Evolutionary conservation across 148 eudicot species (phyloP).

Genomic region (Fagopyrum tataricum): DNA sequence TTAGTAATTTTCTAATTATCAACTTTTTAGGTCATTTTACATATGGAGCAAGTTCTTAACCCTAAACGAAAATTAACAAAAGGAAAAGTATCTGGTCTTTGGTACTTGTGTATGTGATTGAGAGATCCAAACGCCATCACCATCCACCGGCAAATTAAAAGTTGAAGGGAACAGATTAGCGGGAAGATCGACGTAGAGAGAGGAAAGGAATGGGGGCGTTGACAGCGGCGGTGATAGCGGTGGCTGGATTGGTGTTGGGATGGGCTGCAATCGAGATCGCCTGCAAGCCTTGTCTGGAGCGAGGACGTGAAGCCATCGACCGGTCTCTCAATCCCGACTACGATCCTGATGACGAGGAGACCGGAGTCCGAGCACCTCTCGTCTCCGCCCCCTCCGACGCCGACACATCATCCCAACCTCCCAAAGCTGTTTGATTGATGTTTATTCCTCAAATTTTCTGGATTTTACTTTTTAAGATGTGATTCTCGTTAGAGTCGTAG

Average conservation of each 20-base stretch:
- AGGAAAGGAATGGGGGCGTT: conserved; percentile 53
- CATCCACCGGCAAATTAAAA: no score
- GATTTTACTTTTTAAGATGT: neutral
- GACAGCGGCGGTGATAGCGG: conserved; percentile 61
- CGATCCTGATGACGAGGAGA: conserved; percentile 62
- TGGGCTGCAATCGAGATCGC: conserved; percentile 81
- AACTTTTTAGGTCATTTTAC: no score
- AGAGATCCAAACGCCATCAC: neutral
- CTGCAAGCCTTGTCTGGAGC: conserved; percentile 82
- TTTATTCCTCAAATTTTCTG: neutral
- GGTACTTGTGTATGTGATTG: neutral
- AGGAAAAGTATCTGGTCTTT: neutral
- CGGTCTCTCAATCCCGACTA: conserved; percentile 78
- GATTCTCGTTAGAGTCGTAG: neutral
- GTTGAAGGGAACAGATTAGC: neutral
- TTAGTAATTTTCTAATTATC: no score
- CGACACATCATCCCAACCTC: conserved; percentile 24
- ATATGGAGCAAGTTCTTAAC: neutral
- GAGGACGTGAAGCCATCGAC: conserved; percentile 84
- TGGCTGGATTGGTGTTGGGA: conserved; percentile 56
- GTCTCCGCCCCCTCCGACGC: conserved; percentile 21
- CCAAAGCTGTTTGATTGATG: conserved; percentile 29
- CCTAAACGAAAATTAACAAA: neutral
- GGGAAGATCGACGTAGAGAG: neutral
- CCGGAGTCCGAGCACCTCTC: conserved; percentile 42